Base-by-base conservation (phyloP, 2,329 filamentous ascomycete genomes). In the Acarospora socialis region DNA sequence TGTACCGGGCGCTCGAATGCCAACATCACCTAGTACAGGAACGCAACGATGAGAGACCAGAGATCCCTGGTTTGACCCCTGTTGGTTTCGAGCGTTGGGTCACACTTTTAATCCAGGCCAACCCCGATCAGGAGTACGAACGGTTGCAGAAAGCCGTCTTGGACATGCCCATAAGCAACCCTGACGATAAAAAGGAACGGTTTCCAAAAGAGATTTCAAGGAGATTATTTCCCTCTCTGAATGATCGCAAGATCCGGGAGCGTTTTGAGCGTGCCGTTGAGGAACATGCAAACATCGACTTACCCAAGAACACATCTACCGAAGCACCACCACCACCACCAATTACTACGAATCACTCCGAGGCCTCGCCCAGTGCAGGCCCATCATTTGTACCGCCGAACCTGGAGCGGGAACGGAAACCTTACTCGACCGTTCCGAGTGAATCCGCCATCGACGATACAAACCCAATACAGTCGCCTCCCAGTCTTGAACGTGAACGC, bases 151-250 rank as follows among this genome's bases (percentile, higher is more conserved):
- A 68, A 35, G 70, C 82, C 14, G 69, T 86, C 3, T 53, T 72
- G 3, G 67, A 76, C 26, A 70, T 86, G 53, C 78, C 81, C 1
- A 78, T 92, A 44, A 73, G 52, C 45, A 72, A 76, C 33, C 64
- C 73, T 0, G 66, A 74, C 26, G 68, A 77, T 28, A 69, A 65
- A 40, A 72, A 68, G 7, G 80, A 86, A 52, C 65, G 79, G 2
- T 76, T 92, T 33, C 84, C 83, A 0, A 83, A 81, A 41, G 76
- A 84, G 43, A 65, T 92, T 3, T 76, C 81, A 1, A 65, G 82
- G 23, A 67, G 77, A 31, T 61, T 90, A 3, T 70, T 92, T 22
- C 83, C 83, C 0, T 57, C 60, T 0, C 52, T 54, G 5, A 61
- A 68, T 1, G 71, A 82, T 42, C 46, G 65, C 0, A 58, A 67